A percentile compares a stretch with the other conserved stretches of the same genome.
Conservation (phyloP, 257 asterid species). For the Cruciata laevipes region DNA sequence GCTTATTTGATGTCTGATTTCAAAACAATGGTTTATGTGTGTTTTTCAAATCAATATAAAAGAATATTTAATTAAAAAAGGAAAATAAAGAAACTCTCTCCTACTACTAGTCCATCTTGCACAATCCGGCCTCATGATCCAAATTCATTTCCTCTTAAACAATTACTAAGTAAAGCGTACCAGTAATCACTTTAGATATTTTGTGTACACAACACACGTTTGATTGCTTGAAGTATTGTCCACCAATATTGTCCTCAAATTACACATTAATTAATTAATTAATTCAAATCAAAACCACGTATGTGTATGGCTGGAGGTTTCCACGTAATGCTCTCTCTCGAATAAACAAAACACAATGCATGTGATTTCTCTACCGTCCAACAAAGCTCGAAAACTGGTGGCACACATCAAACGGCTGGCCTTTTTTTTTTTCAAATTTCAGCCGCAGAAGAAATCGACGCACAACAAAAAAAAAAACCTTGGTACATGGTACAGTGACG, state of each 20-base stretch:
- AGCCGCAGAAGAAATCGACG: constrained; percentile 13
- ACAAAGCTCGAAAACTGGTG: constrained; percentile 7
- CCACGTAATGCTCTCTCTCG: not conserved
- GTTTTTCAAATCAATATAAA: too few relatives aligned
- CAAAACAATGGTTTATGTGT: too few relatives aligned
- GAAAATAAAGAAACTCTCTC: too few relatives aligned
- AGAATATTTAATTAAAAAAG: too few relatives aligned
- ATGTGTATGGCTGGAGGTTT: not conserved
- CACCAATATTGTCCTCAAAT: not conserved
- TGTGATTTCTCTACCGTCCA: constrained; percentile 10
- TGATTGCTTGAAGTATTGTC: not conserved
- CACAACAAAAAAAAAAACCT: constrained; percentile 8
- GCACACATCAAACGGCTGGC: not conserved
- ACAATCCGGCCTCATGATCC: too few relatives aligned
- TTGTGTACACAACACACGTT: not conserved
- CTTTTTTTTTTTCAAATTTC: constrained; percentile 12
- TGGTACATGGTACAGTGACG: constrained; percentile 10
- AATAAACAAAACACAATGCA: constrained; percentile 1
- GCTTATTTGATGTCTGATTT: too few relatives aligned
- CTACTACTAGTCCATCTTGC: too few relatives aligned
- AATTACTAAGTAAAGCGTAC: too few relatives aligned
- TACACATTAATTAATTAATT: not conserved
- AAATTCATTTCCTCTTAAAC: too few relatives aligned
- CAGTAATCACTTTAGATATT: too few relatives aligned
- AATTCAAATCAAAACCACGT: not conserved